These are phyloP conservation scores for Calonectria hawksworthii DNA, from an alignment of 2,329 filamentous ascomycete genomes.

Conservation along the genomic window DNA sequence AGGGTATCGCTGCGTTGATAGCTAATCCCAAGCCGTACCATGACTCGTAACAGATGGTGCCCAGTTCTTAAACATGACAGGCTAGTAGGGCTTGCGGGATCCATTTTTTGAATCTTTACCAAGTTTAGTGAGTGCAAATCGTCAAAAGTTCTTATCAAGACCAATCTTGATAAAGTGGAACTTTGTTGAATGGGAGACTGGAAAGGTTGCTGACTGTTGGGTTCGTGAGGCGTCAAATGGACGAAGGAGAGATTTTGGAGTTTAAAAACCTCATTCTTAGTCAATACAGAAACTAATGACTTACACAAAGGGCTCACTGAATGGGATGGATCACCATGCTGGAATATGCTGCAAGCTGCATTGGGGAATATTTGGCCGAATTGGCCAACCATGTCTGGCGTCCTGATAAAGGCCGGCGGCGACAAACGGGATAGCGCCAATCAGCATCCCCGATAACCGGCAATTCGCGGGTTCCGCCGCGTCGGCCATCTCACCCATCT, in stretches of 20 bases:
- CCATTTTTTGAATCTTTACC: neutral
- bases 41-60: neutral
- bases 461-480: conserved; percentile 13
- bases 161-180: neutral
- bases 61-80: neutral
- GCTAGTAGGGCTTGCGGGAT: neutral
- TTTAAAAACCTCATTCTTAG: neutral
- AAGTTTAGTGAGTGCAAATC: neutral
- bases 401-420: conserved; percentile 11
- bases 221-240: neutral
- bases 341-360: neutral
- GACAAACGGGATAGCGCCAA: conserved; percentile 7
- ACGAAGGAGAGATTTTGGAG: neutral
- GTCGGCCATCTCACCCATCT: neutral
- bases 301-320: neutral
- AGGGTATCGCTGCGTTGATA: neutral
- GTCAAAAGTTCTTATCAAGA: neutral
- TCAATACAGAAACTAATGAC: neutral
- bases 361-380: neutral
- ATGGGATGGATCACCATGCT: neutral
- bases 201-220: neutral
- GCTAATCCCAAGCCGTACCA: neutral
- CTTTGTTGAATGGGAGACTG: neutral
- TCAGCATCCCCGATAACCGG: conserved; percentile 11
- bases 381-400: conserved; percentile 15